phyloP scores from a whole-genome alignment of 2,329 filamentous ascomycete genomes.

The Neopestalotiopsis sp. region DNA sequence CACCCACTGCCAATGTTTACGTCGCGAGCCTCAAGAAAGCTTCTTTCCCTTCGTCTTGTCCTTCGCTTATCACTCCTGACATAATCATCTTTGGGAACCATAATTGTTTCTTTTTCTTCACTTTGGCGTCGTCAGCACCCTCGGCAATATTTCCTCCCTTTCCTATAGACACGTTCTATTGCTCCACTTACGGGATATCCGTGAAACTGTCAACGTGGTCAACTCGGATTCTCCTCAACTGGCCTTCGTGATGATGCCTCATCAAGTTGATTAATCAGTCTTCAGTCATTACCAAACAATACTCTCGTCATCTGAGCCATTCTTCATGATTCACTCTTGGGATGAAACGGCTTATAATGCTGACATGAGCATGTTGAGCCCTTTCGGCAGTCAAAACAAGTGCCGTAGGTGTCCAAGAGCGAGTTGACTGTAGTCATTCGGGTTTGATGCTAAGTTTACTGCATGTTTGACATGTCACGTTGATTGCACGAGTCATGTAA shows the following conservation, averaged over 20 bases:
- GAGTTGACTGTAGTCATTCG: background rate
- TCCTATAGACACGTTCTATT: background rate
- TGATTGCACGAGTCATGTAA: too few relatives aligned
- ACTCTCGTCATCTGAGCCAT: background rate
- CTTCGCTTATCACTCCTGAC: background rate
- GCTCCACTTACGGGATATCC: background rate
- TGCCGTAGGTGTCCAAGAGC: background rate
- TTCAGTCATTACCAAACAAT: background rate
- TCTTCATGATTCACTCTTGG: background rate
- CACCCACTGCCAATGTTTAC: background rate
- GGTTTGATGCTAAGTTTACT: too few relatives aligned
- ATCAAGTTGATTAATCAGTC: background rate
- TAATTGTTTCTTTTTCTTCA: background rate
- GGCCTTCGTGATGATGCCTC: background rate
- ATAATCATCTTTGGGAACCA: background rate
- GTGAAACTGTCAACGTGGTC: conserved; percentile 4
- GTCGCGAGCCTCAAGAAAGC: background rate
- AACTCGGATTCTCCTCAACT: background rate
- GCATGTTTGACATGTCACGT: too few relatives aligned
- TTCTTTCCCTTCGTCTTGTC: background rate
- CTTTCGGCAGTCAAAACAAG: background rate
- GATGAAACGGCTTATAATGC: background rate
- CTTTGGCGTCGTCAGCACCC: background rate
- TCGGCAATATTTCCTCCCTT: background rate
- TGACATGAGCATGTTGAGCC: background rate